A percentile compares a stretch with the other conserved stretches of the same genome.
Evolutionary conservation across 306 rosid genomes (phyloP).

Genomic region (Mimosa pudica): DNA sequence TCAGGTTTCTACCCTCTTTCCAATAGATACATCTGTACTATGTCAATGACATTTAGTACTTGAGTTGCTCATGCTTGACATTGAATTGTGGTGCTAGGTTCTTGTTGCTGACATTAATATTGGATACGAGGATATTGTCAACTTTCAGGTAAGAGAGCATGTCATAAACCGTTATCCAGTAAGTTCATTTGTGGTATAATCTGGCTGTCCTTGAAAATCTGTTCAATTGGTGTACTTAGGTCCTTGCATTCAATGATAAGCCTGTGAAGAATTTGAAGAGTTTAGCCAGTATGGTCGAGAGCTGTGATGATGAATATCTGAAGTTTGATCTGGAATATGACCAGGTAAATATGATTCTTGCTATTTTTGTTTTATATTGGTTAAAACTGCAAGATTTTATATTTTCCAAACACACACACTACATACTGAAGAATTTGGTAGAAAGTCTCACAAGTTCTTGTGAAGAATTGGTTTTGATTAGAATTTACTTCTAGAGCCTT

Average conservation of each 20-base stretch:
- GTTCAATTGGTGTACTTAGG: conserved; percentile 40
- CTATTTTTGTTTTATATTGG: neutral
- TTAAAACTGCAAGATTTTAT: neutral
- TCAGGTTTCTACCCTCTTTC: conserved; percentile 52
- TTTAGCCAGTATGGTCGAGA: conserved; percentile 80
- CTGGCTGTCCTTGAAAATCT: conserved; percentile 3
- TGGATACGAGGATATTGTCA: conserved; percentile 89
- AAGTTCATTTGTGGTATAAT: neutral
- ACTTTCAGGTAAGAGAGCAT: conserved; percentile 68
- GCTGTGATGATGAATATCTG: conserved; percentile 66
- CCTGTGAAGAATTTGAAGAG: conserved; percentile 79
- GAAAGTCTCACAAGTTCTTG: too few species aligned
- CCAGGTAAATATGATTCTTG: conserved; percentile 52
- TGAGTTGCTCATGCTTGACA: conserved; percentile 18
- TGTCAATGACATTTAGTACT: conserved; percentile 4
- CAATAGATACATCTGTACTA: neutral
- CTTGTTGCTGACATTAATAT: conserved; percentile 89
- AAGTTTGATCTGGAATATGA: conserved; percentile 82
- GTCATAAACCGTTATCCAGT: neutral
- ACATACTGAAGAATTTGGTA: neutral
- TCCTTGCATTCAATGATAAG: conserved; percentile 77
- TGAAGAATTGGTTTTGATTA: too few species aligned
- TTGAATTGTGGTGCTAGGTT: conserved; percentile 51
- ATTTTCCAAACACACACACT: neutral
- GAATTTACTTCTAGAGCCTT: too few species aligned